Evolutionary conservation across 208 protist genomes (phyloP).

Genomic region (Tetramitus jugosus): DNA sequence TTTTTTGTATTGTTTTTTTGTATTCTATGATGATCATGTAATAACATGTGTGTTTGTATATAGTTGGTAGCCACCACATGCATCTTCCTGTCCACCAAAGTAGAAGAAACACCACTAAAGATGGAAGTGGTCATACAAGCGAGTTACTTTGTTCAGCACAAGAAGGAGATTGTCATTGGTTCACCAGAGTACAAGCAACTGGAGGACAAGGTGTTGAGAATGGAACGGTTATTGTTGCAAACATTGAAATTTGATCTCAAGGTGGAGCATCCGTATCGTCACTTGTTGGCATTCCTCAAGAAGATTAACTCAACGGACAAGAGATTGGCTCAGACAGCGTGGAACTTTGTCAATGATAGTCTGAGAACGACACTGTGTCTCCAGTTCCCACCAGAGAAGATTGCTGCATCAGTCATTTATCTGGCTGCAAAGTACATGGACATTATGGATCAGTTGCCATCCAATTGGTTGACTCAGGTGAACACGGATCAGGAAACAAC

Average conservation of each 20-base stretch:
- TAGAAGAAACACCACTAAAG: constrained; percentile 62
- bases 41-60: neutral
- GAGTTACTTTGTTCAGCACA: constrained; percentile 34
- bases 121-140: constrained; percentile 45
- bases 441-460: neutral
- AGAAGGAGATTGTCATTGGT: constrained; percentile 17
- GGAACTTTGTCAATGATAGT: constrained; percentile 65
- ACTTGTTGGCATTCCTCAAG: constrained; percentile 36
- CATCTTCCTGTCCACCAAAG: constrained; percentile 62
- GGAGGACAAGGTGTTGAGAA: constrained; percentile 37
- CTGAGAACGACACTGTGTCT: constrained; percentile 41
- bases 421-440: constrained; percentile 26
- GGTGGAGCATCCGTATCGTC: constrained; percentile 52
- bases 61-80: constrained; percentile 46
- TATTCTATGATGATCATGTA: no score
- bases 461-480: no score
- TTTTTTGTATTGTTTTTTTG: no score
- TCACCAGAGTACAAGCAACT: neutral
- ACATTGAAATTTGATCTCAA: constrained; percentile 51
- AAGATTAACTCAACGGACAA: constrained; percentile 22
- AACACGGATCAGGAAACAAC: no score
- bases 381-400: constrained; percentile 42
- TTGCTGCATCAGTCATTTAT: constrained; percentile 47
- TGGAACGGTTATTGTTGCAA: constrained; percentile 48
- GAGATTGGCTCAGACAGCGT: constrained; percentile 48